Percentiles rank a stretch among this genome's conserved stretches.
Conservation (phyloP, 768 basidiomycete species). For the Boletus rex-veris region DNA sequence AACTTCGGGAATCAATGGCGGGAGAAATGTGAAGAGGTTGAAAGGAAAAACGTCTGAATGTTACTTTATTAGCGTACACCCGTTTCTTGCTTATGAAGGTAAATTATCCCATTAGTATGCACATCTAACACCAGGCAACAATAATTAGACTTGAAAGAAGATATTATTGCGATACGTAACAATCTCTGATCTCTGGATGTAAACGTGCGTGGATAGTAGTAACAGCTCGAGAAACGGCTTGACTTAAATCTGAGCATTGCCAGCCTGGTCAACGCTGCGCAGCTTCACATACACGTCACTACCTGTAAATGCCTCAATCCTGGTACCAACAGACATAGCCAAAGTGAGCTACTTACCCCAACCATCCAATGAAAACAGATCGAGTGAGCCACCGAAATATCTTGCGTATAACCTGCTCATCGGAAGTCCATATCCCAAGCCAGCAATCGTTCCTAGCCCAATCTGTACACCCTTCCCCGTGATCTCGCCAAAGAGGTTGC, state of each 20-base stretch:
- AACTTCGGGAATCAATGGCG: slow-evolving; percentile 63
- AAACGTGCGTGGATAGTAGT: background rate
- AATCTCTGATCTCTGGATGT: background rate
- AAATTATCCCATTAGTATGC: background rate
- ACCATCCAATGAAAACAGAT: slow-evolving; percentile 77
- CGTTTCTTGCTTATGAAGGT: background rate
- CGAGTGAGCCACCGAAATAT: slow-evolving; percentile 87
- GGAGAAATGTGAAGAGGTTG: slow-evolving; percentile 42
- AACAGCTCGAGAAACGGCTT: background rate
- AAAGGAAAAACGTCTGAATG: slow-evolving; percentile 23
- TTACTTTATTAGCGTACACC: background rate
- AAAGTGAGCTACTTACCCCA: slow-evolving; percentile 54
- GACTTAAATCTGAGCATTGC: slow-evolving; percentile 45
- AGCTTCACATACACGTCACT: slow-evolving; percentile 55
- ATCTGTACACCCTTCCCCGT: slow-evolving; percentile 73
- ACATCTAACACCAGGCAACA: background rate
- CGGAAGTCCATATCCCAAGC: slow-evolving; percentile 81
- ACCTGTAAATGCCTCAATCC: slow-evolving; percentile 26
- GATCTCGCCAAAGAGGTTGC: slow-evolving; percentile 71
- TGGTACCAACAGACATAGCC: background rate
- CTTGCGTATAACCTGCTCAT: slow-evolving; percentile 75
- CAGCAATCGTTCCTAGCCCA: slow-evolving; percentile 86
- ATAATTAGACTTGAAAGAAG: background rate
- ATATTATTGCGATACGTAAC: background rate
- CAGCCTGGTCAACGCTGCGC: slow-evolving; percentile 49